Percentiles rank a stretch among this genome's conserved stretches.
These are phyloP conservation scores for Calocera cornea DNA, from an alignment of 768 basidiomycete species.

Conservation along the genomic window DNA sequence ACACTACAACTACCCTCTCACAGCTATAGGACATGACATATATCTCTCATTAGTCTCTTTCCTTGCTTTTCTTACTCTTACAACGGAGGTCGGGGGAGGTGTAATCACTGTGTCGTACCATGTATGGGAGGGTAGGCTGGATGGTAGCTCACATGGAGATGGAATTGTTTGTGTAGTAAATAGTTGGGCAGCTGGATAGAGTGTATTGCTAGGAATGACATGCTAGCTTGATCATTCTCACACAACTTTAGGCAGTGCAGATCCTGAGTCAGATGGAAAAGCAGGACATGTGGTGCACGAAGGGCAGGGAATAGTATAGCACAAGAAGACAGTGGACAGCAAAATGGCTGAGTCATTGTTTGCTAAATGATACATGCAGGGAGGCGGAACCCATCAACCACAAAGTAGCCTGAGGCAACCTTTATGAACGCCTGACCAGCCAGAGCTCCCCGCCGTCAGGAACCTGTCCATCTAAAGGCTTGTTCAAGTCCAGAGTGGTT, in stretches of 20 bases:
- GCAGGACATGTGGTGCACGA: too few relatives aligned
- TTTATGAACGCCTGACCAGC: not conserved
- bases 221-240: not conserved
- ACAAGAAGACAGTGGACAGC: too few relatives aligned
- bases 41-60: too few relatives aligned
- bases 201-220: slow-evolving; percentile 2
- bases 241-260: not conserved
- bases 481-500: not conserved
- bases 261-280: too few relatives aligned
- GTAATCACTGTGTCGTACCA: not conserved
- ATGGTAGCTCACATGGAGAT: not conserved
- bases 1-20: too few relatives aligned
- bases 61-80: not conserved
- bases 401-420: not conserved
- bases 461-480: not conserved
- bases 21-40: not conserved
- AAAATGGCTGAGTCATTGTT: too few relatives aligned
- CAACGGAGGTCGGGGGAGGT: not conserved
- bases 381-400: not conserved
- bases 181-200: not conserved
- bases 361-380: too few relatives aligned
- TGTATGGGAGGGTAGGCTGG: not conserved
- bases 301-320: too few relatives aligned
- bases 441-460: not conserved
- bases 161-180: not conserved